Base-by-base conservation (phyloP, 148 eudicot genomes). In the Chenopodium album region DNA sequence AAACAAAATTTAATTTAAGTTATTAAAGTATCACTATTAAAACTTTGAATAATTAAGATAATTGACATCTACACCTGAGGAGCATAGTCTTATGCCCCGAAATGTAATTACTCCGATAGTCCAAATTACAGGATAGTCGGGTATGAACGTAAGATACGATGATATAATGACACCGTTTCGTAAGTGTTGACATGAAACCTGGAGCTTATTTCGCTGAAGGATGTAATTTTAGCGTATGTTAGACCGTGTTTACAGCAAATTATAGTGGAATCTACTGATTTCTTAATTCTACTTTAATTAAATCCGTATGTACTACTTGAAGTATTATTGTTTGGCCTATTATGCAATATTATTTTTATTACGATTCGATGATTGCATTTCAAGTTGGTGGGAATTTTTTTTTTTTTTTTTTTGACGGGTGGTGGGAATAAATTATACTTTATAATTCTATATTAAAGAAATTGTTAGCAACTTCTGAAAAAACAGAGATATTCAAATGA, bases 121-220 rank as follows among this genome's bases (percentile, higher is more conserved):
- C n/a, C 44, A 71, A 41, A 41, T 32, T 37, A 37, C 13, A 71
- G 7, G 8, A 34, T 37, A 71, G 37, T 32, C 19, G 44, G 44
- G 44, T 41, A 41, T 41, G 44, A 41, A 5, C 62, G 62, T 56
- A 56, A 9, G 14, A 50, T 50, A 50, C 2, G 54, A 50, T 56
- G 22, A 56, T 22, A 16, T 13, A 16, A 12, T 56, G 60, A 56
- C 62, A 56, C 62, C 62, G 62, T 14, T 6, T 56, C 4, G 4
- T 14, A 2, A 56, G 54, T 46, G 28, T 9, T 41, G 9, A 72
- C 75, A 17, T 46, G 29, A 72, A 72, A 72, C 75, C 28, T 20
- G 75, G 75, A 72, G 54, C 75, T 8, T 72, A 56, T 72, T 72
- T 72, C 75, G 75, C 75, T 72, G 75, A 44, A 72, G 54, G 29